Conservation (phyloP, 306 rosid genomes). For the Acacia confusa region DNA sequence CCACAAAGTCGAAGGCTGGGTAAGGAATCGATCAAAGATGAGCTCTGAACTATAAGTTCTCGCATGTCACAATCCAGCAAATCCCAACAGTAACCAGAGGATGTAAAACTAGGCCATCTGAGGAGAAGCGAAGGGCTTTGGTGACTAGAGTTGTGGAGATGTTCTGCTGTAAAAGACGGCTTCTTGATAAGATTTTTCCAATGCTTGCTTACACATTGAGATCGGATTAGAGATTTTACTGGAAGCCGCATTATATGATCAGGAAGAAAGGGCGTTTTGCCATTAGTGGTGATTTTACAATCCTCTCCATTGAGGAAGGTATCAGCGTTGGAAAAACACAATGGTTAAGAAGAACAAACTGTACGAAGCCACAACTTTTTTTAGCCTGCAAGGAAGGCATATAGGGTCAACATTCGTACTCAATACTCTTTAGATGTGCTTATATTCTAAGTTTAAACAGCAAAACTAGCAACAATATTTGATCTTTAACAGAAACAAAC, state of each 20-base stretch:
- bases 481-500: too few relatives aligned
- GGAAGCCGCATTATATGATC: background rate
- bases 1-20: background rate
- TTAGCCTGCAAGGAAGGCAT: background rate
- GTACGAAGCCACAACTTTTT: background rate
- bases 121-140: background rate
- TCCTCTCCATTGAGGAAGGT: background rate
- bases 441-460: too few relatives aligned
- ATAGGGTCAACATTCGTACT: background rate
- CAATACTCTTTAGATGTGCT: background rate
- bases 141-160: background rate
- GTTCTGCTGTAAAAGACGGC: background rate
- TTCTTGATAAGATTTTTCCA: background rate
- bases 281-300: background rate
- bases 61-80: background rate
- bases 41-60: background rate
- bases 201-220: background rate
- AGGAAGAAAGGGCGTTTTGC: background rate
- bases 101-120: background rate
- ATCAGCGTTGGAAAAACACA: background rate
- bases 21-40: background rate
- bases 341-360: background rate
- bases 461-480: too few relatives aligned
- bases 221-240: background rate
- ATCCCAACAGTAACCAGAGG: background rate